Evolutionary conservation across 345 rosid species (phyloP).

Genomic region (Dipteronia dyeriana): DNA sequence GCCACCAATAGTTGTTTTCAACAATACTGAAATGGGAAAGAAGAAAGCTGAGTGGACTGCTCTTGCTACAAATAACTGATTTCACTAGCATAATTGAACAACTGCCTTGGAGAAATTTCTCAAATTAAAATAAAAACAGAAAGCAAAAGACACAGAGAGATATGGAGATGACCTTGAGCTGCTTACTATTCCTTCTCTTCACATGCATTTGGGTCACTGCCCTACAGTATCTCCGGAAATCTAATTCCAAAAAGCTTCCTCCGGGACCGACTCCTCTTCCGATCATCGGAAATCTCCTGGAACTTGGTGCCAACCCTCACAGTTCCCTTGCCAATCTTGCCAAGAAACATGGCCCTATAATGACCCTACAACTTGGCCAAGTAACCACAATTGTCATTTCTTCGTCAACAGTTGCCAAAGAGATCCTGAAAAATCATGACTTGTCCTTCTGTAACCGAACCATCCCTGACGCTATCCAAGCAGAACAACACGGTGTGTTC

Average conservation of each 20-base stretch:
- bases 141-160: too few relatives aligned
- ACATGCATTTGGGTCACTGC: background rate
- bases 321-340: constrained; percentile 40
- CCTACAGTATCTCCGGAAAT: background rate
- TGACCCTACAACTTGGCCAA: constrained; percentile 42
- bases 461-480: constrained; percentile 31
- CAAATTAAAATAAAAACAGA: too few relatives aligned
- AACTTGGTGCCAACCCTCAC: constrained; percentile 40
- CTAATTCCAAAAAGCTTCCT: constrained; percentile 14
- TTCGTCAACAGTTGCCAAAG: constrained; percentile 40
- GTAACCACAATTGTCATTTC: constrained; percentile 39
- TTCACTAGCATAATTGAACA: too few relatives aligned
- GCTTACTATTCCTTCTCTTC: background rate
- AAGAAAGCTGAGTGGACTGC: too few relatives aligned
- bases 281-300: constrained; percentile 42
- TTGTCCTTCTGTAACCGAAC: constrained; percentile 30
- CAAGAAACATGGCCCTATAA: constrained; percentile 38
- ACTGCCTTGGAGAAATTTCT: background rate
- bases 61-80: too few relatives aligned
- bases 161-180: background rate
- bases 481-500: constrained; percentile 29
- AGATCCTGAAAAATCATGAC: constrained; percentile 49
- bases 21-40: too few relatives aligned
- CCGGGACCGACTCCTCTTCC: constrained; percentile 45
- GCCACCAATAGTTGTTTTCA: too few relatives aligned